Evolutionary conservation across 495 filamentous ascomycete genomes (phyloP).

Genomic region (Melanomma pulvis-pyrius): DNA sequence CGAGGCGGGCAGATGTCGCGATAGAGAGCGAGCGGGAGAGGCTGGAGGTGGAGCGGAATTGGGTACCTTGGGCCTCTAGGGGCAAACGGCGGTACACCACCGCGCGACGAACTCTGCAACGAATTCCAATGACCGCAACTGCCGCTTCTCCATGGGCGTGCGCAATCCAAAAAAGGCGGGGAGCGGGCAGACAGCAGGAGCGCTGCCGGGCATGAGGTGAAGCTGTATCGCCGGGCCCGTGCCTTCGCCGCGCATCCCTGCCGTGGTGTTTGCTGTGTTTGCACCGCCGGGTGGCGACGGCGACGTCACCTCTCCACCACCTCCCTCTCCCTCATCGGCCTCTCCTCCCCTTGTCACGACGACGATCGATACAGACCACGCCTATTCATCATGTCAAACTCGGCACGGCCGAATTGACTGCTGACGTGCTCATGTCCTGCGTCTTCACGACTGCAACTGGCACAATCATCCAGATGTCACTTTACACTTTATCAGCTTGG

Average conservation of each 20-base stretch:
- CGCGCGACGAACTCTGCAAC: constrained; percentile 28
- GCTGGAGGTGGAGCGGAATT: not conserved
- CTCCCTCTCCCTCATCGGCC: not conserved
- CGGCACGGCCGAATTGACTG: no score
- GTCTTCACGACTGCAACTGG: not conserved
- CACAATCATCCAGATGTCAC: no score
- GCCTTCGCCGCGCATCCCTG: constrained; percentile 1
- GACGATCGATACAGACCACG: no score
- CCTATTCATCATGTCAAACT: no score
- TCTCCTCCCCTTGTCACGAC: not conserved
- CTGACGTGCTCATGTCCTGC: not conserved
- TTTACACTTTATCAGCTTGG: no score
- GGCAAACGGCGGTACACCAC: constrained; percentile 28
- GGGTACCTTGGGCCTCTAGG: constrained; percentile 34
- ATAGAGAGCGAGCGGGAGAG: constrained; percentile 3
- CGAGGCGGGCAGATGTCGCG: constrained; percentile 13
- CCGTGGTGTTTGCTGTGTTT: not conserved
- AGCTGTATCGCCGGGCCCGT: not conserved
- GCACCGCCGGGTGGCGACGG: not conserved
- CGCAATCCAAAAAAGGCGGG: constrained; percentile 21
- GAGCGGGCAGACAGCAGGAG: constrained; percentile 3
- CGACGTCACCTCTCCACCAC: not conserved
- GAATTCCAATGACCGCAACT: constrained; percentile 31
- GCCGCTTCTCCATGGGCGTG: constrained; percentile 37
- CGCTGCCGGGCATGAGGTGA: not conserved